These are phyloP conservation scores for Solanum paucissectum DNA, from an alignment of 257 asterid species.

Conservation along the genomic window DNA sequence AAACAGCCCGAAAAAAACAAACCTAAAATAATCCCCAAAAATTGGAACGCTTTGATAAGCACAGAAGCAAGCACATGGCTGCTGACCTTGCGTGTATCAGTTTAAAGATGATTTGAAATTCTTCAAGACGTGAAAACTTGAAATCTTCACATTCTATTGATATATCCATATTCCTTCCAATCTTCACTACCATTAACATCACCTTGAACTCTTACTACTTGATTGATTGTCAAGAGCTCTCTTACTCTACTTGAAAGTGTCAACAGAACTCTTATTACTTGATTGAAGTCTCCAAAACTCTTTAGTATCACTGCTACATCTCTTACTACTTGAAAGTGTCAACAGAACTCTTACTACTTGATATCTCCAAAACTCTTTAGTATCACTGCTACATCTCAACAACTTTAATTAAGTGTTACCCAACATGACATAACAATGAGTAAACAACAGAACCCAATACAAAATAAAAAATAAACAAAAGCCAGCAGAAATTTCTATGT, in stretches of 20 bases:
- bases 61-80: slow-evolving; percentile 75
- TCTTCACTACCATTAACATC: slow-evolving; percentile 81
- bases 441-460: slow-evolving; percentile 19
- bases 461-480: slow-evolving; percentile 6
- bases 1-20: slow-evolving; percentile 1
- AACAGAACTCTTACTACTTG: slow-evolving; percentile 44
- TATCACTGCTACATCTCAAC: slow-evolving; percentile 36
- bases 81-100: slow-evolving; percentile 50
- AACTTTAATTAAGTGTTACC: slow-evolving; percentile 15
- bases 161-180: slow-evolving; percentile 67
- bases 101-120: slow-evolving; percentile 39
- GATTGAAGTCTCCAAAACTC: slow-evolving; percentile 33
- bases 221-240: slow-evolving; percentile 46
- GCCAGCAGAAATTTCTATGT: background rate
- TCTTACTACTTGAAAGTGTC: slow-evolving; percentile 45
- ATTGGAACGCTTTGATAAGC: slow-evolving; percentile 45
- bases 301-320: slow-evolving; percentile 32
- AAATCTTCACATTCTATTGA: slow-evolving; percentile 71
- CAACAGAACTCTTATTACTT: slow-evolving; percentile 46
- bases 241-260: slow-evolving; percentile 44
- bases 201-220: slow-evolving; percentile 80
- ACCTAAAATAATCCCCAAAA: slow-evolving; percentile 19
- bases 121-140: slow-evolving; percentile 49
- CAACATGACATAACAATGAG: slow-evolving; percentile 17
- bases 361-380: slow-evolving; percentile 30